Base-by-base conservation (phyloP, 352 stramenopile species). In the Phytophthora pini region DNA sequence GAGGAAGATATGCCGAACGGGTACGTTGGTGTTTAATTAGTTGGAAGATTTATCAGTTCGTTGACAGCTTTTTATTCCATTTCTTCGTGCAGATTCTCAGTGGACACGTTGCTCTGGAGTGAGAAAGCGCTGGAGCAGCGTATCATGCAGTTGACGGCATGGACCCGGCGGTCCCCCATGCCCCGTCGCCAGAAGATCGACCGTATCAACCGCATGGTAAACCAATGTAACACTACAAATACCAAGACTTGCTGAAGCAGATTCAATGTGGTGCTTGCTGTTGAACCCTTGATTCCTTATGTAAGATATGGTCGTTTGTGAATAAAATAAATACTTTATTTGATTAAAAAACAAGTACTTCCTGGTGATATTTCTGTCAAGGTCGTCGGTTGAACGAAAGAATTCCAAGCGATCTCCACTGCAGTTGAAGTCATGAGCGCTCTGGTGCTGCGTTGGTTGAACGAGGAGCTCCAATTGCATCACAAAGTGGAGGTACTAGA, bases 31-130 rank as follows among this genome's bases (percentile, higher is more conserved):
- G 32, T 24, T 32, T 12, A 50, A 32, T 29, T 49, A 31, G n/a
- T 29, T 29, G 12, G 55, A 39, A 34, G 20, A 40, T 29, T 5
- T 15, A n/a, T n/a, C 22, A 26, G 12, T 53, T 46, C 20, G 5
- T 62, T 34, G 17, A 39, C 24, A 20, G 15, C 43, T 2, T 15
- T 32, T 32, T 29, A 32, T 56, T 8, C 10, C 2, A 43, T 70
- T 44, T 66, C 13, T 52, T 9, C 24, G 31, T 59, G 22, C 52
- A 93, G 84, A 0, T 89, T 91, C 57, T 91, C 82, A 24, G 61
- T 90, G 43, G 84, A 93, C 53, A 93, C 84, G 22, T 54, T 91
- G 54, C 54, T 90, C 45, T 93, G 84, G 84, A 70, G 70, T 46
- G 82, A 91, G 26, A 74, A 82, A 44, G 70, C 88, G 24, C 68